Evolutionary conservation across 257 asterid species (phyloP), one percentile per base, ranked within the genome.

Genomic region (Gentiana straminea): DNA sequence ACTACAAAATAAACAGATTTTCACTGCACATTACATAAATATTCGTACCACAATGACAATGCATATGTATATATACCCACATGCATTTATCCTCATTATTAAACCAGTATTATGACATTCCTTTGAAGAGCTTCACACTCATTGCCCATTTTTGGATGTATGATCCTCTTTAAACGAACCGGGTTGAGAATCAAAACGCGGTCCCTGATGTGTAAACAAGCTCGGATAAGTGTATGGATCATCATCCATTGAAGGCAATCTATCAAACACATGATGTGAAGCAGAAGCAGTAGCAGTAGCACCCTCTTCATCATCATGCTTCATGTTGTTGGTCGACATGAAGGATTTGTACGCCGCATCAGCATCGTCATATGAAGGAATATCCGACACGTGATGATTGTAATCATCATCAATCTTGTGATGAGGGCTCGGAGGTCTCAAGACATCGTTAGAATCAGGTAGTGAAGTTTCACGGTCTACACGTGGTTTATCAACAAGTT

Each of bases 181-280:
- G 33, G 80, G 13, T 54, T 41, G 75, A 47, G 75, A 55, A 41
- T 68, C 66, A 49, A 74, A 67, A 64, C 63, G 74, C 5, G 92
- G 68, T 51, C 83, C 80, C 64, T 79, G 89, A 46, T 79, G 33
- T 3, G 70, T 64, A 72, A 92, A 92, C 71, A 92, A 62, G 76
- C 83, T 88, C 0, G 97, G 97, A 61, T 92, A 92, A 9, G 98
- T 75, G 60, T 62, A 74, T 5, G 87, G 2, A 8, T 88, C 98
- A 52, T 85, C 89, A 11, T 91, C 98, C 80, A 80, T 71, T 1
- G 90, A 85, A 35, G 94, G 82, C 77, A 78, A 62, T 66, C 94
- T 77, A 77, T 74, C 86, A 58, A 92, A 92, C 35, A 76, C 93
- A 68, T 70, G 82, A 74, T 13, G 74, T 8, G 61, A 45, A 1